Evolutionary conservation across 2,329 filamentous ascomycete species (phyloP).

Genomic region (Botryotinia narcissicola): DNA sequence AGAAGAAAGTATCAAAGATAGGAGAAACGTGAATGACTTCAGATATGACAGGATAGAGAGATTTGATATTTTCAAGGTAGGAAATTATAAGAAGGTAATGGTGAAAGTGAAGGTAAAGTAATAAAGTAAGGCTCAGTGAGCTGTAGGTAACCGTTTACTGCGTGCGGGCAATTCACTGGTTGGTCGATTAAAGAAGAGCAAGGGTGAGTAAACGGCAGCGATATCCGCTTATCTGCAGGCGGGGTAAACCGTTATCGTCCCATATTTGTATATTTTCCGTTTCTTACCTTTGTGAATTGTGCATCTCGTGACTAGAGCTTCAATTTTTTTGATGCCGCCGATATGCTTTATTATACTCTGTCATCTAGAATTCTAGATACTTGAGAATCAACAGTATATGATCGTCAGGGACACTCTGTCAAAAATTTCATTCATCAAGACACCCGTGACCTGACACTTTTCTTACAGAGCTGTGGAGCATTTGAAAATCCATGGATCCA

Average conservation of each 20-base stretch:
- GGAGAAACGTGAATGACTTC: not conserved
- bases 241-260: not conserved
- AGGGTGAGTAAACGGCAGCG: not conserved
- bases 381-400: not conserved
- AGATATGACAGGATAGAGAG: not conserved
- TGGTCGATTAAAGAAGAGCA: not conserved
- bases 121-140: not conserved
- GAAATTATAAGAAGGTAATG: not conserved
- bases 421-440: not conserved
- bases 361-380: not conserved
- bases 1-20: not conserved
- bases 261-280: not conserved
- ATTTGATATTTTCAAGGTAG: not conserved
- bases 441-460: not conserved
- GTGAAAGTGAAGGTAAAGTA: not conserved
- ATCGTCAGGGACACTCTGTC: not conserved
- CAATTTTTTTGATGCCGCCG: not conserved
- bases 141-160: not conserved
- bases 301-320: not conserved
- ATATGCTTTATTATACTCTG: not conserved
- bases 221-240: not conserved
- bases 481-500: not conserved
- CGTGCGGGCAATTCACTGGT: not conserved
- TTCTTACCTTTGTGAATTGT: not conserved
- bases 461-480: not conserved